Base-by-base conservation (phyloP, 305 asterid species). In the Stenogyne calaminthoides region DNA sequence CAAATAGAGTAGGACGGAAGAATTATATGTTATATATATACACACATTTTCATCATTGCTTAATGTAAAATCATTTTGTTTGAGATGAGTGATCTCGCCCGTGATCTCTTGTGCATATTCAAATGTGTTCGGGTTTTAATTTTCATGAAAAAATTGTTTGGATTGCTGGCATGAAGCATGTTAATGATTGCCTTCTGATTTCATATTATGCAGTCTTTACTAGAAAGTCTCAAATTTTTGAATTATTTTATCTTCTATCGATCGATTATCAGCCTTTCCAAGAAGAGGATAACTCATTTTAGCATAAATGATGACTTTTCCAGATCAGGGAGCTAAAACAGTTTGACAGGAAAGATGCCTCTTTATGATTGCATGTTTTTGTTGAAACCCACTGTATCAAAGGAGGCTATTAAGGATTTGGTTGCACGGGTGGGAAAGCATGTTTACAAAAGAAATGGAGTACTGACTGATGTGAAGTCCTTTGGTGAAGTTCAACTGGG, bases 281-380 rank as follows among this genome's bases (percentile, higher is more conserved):
- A n/a, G n/a, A n/a, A 20, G 14, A 25, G 9, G 29, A 19, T 51
- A 14, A 49, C 77, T 77, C 39, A 69, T 73, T n/a, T n/a, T 34
- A 14, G 29, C 19, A 9, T 8, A 11, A 18, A 62, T 62, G 16
- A 9, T 4, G 1, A 7, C 1, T 15, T 61, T 29, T 34, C 5
- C 64, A 71, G 74, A 52, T 67, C 47, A 65, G 64, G 78, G 15
- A 36, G 36, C 70, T 47, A 65, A 54, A 15, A 7, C 59, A 54
- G 55, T 68, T 78, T 37, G 78, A n/a, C n/a, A n/a, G n/a, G 27
- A 66, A 83, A 70, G 71, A 93, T 91, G 98, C 97, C 98, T 44
- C 97, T 91, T 27, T 91, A 93, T 76, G 98, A 93, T 68, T 93
- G 97, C 73, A 81, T 91, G 96, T 91, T 93, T 78, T 80, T 93